Percentiles rank a stretch among this genome's conserved stretches.
Evolutionary conservation across 805 yeast genomes (phyloP).

Genomic region (Nakazawaea pomicola): DNA sequence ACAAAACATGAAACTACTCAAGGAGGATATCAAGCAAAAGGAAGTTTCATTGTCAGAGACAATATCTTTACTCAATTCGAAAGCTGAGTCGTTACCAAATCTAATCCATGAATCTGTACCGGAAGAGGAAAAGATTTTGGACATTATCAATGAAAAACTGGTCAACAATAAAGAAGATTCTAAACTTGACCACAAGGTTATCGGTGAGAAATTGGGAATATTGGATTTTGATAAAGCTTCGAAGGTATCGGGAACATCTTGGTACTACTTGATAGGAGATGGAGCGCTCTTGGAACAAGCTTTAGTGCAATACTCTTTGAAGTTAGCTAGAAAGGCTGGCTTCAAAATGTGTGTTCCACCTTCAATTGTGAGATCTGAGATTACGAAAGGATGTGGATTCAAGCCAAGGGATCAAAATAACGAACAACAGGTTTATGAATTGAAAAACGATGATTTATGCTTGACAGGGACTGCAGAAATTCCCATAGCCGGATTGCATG

Average conservation of each 20-base stretch:
- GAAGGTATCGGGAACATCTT: conserved; percentile 73
- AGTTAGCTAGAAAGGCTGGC: conserved; percentile 59
- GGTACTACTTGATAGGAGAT: conserved; percentile 80
- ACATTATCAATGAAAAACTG: conserved; percentile 44
- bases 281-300: conserved; percentile 92
- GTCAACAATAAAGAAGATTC: conserved; percentile 17
- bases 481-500: conserved; percentile 77
- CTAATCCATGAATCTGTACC: conserved; percentile 45
- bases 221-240: conserved; percentile 73
- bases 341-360: conserved; percentile 79
- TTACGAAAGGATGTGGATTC: conserved; percentile 89
- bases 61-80: conserved; percentile 31
- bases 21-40: conserved; percentile 20
- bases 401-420: conserved; percentile 85
- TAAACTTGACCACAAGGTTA: conserved; percentile 55
- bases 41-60: conserved; percentile 26
- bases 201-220: conserved; percentile 64
- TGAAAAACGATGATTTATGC: conserved; percentile 49
- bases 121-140: conserved; percentile 37
- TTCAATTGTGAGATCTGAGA: conserved; percentile 70
- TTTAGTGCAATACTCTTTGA: conserved; percentile 70
- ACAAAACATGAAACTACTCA: conserved; percentile 23
- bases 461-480: conserved; percentile 95
- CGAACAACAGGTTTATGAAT: conserved; percentile 77
- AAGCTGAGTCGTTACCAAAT: conserved; percentile 60